phyloP scores from a whole-genome alignment of 805 yeast genomes.

The Sungouiella thailandica region DNA sequence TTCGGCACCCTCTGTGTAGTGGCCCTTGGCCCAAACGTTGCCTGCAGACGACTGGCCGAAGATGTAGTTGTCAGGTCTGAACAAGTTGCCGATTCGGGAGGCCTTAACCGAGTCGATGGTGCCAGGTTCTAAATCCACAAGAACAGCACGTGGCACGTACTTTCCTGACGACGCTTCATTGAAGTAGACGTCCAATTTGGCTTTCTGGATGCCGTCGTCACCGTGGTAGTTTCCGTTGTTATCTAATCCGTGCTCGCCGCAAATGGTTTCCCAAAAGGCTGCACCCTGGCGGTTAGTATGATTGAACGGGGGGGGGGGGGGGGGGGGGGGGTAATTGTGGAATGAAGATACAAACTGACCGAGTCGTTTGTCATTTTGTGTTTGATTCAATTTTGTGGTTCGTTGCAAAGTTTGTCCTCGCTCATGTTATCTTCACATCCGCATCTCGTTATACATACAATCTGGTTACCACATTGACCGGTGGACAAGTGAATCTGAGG shows the following conservation, averaged over 20 bases:
- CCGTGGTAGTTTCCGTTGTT: constrained; percentile 64
- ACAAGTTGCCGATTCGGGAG: constrained; percentile 76
- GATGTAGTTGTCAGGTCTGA: constrained; percentile 88
- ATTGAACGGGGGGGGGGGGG: too few relatives aligned
- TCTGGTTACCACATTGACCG: constrained; percentile 99
- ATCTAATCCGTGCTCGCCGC: constrained; percentile 83
- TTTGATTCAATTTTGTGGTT: too few relatives aligned
- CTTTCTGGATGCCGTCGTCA: constrained; percentile 38
- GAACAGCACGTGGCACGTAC: constrained; percentile 90
- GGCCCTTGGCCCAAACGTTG: constrained; percentile 96
- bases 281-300: too few relatives aligned
- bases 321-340: too few relatives aligned
- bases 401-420: too few relatives aligned
- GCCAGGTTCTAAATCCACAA: constrained; percentile 92
- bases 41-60: constrained; percentile 93
- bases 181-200: constrained; percentile 76
- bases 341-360: too few relatives aligned
- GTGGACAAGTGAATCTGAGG: constrained; percentile 85
- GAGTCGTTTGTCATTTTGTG: too few relatives aligned
- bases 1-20: constrained; percentile 95
- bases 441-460: constrained; percentile 64
- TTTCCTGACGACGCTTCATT: constrained; percentile 83
- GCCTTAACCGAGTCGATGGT: constrained; percentile 82
- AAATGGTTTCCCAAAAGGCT: constrained; percentile 89
- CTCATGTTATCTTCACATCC: too few relatives aligned